Evolutionary conservation across 148 eudicot species (phyloP).

Genomic region (Gaultheria prostrata): DNA sequence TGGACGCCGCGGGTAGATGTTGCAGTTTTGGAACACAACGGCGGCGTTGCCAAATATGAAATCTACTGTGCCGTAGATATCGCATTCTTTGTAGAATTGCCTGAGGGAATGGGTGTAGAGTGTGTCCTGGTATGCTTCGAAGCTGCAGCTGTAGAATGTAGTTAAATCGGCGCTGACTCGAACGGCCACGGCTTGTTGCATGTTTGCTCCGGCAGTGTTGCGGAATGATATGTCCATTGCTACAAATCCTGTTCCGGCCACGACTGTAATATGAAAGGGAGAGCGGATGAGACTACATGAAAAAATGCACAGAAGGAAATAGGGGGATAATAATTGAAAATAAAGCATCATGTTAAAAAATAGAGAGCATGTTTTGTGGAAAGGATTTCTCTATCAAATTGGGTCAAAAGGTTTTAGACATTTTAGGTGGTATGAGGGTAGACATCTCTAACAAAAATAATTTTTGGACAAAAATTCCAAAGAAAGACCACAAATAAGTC

Average conservation of each 20-base stretch:
- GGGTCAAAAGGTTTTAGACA: too few relatives aligned
- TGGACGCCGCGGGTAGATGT: slow-evolving; percentile 59
- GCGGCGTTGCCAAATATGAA: slow-evolving; percentile 90
- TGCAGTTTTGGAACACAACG: slow-evolving; percentile 64
- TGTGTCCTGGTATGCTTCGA: slow-evolving; percentile 88
- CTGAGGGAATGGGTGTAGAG: slow-evolving; percentile 68
- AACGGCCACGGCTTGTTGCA: slow-evolving; percentile 78
- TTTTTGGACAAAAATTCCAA: too few relatives aligned
- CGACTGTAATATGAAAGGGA: slow-evolving; percentile 42
- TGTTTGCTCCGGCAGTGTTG: slow-evolving; percentile 77
- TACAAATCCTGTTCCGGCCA: slow-evolving; percentile 53
- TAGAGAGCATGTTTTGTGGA: too few relatives aligned
- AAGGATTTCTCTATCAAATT: too few relatives aligned
- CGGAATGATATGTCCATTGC: slow-evolving; percentile 61
- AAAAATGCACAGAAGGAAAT: slow-evolving; percentile 33
- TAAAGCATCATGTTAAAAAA: too few relatives aligned
- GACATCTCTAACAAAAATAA: slow-evolving; percentile 19
- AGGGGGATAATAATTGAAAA: slow-evolving; percentile 24
- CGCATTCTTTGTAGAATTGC: slow-evolving; percentile 75
- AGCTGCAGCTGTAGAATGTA: slow-evolving; percentile 70
- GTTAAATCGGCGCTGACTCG: slow-evolving; percentile 74
- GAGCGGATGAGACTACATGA: background rate
- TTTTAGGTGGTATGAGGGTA: slow-evolving; percentile 28
- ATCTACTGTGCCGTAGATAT: slow-evolving; percentile 80
- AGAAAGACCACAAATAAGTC: too few relatives aligned